Evolutionary conservation across 257 asterid species (phyloP), one percentile per base, ranked within the genome.

Genomic region (Fraxinus cuspidata): DNA sequence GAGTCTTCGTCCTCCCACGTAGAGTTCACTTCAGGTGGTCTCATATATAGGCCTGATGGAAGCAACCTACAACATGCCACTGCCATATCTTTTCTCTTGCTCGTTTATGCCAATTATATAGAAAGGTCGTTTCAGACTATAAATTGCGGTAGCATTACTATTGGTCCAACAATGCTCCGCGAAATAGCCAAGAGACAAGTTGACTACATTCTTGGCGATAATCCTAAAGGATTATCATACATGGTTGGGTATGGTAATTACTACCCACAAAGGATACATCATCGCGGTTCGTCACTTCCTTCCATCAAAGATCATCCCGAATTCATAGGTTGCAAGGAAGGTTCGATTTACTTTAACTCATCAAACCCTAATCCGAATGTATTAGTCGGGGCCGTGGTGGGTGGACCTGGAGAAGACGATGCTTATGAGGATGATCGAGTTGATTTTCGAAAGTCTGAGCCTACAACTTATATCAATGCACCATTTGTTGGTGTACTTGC

Each of bases 21-120:
- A 23, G 91, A 87, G 78, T 92, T 84, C 92, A 84, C 93, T 7
- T 92, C 94, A 0, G 99, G 97, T 40, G 99, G 99, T 63, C 92
- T 95, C 70, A 93, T 95, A 7, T 92, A 93, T 86, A 84, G 83
- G 74, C 97, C 97, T 0, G 97, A 97, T 0, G 99, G 99, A 4
- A 95, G 99, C 89, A 95, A 95, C 28, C 76, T 95, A 44, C 99
- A 95, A 81, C 98, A 93, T 29, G 93, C 95, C n/a, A 90, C 98
- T 27, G 73, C 96, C 63, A 87, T 93, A 35, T 86, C 97, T 23
- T 93, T 93, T 80, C 90, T 95, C 81, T 71, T 90, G 56, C 93
- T 95, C n/a, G 91, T 82, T 15, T 92, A 95, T 2, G 98, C 98
- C 15, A 87, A 92, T 42, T 91, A 86, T 83, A 77, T 95, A 18